Evolutionary conservation across 2,329 filamentous ascomycete species (phyloP), one percentile per base, ranked within the genome.

Genomic region (Claviceps fusiformis): DNA sequence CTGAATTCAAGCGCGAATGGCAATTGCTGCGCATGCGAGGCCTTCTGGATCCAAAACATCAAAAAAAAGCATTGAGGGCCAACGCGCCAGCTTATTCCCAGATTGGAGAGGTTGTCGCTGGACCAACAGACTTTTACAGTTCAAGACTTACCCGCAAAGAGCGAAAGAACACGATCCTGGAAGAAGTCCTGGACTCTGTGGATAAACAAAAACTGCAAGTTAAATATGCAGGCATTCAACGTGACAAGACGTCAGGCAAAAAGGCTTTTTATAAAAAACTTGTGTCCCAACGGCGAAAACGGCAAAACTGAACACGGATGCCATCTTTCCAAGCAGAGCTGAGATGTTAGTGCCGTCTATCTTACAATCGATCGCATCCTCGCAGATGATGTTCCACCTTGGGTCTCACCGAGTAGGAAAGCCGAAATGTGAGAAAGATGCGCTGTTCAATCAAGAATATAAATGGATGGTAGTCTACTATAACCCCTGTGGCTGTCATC

Each of bases 21-120:
- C 90, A 96, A 70, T 75, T 97, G 11, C 75, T 98, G 57, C 85
- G 89, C 60, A 92, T 96, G 86, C 83, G 93, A 68, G 85, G 84
- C 55, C 85, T 95, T 24, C 77, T 97, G 27, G 92, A 97, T 61
- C 85, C 90, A 0, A 92, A 97, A 67, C 87, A 92, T 64, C 95
- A 95, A 76, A 95, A 92, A 68, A 97, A 96, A 70, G 85, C 92
- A 53, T 78, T 82, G 55, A 90, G 86, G 66, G 77, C 80, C 56
- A 64, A 58, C 44, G 62, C 66, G 10, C 93, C 93, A 1, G 83
- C 89, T 58, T 97, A 87, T 67, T 95, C 87, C 24, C 89, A 95
- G 63, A 82, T 95, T 33, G 93, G 92, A 56, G 92, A 88, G 6
- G 82, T 98, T 57, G 80, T 96, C 55, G 86, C 95, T 64, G 91